Evolutionary conservation across 768 basidiomycete species (phyloP).

Genomic region (Nevesoporus exiguus): DNA sequence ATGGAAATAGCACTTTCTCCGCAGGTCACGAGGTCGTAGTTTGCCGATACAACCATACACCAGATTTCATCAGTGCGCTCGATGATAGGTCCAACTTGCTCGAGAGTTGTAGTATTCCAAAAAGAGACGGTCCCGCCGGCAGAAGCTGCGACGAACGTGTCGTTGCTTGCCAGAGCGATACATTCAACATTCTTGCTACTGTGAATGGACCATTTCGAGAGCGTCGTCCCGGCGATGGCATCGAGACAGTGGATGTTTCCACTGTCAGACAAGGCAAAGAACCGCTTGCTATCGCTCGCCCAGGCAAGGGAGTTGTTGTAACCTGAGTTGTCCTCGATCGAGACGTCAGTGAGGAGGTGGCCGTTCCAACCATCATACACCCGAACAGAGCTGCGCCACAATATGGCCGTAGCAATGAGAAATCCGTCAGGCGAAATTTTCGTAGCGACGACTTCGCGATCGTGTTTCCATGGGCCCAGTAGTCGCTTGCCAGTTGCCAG

Average conservation of each 20-base stretch:
- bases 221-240: neutral
- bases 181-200: neutral
- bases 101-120: neutral
- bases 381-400: neutral
- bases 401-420: neutral
- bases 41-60: neutral
- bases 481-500: neutral
- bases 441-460: neutral
- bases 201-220: neutral
- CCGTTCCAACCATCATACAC: neutral
- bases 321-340: neutral
- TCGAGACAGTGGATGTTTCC: neutral
- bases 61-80: neutral
- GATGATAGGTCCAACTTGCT: neutral
- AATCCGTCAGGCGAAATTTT: neutral
- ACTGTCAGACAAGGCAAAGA: neutral
- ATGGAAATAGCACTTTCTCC: neutral
- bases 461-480: neutral
- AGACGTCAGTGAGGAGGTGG: neutral
- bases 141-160: neutral
- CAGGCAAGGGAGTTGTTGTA: neutral
- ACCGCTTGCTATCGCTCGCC: neutral
- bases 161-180: neutral
- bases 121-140: neutral
- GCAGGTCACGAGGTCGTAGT: neutral